Evolutionary conservation across 305 asterid species (phyloP).

Genomic region (Fraxinus nigra): DNA sequence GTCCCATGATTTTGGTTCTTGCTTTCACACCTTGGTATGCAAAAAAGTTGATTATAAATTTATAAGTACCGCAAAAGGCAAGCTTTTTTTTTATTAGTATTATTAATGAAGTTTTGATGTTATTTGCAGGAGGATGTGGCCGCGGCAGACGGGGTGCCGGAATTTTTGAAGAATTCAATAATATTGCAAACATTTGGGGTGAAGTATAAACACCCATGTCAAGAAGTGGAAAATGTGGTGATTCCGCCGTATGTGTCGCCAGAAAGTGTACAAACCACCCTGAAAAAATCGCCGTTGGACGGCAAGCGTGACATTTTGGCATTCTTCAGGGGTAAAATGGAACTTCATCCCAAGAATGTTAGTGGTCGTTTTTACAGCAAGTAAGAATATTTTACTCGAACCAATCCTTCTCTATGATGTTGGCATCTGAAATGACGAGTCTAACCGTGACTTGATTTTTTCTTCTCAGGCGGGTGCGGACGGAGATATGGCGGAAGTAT

Average conservation of each 20-base stretch:
- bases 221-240: slow-evolving; percentile 68
- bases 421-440: background rate
- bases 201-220: slow-evolving; percentile 74
- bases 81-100: background rate
- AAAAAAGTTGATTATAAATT: background rate
- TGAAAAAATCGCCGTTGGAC: slow-evolving; percentile 35
- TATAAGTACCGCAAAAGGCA: background rate
- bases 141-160: slow-evolving; percentile 70
- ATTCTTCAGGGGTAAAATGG: slow-evolving; percentile 94
- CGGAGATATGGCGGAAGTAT: slow-evolving; percentile 58
- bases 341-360: slow-evolving; percentile 82
- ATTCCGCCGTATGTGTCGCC: slow-evolving; percentile 83
- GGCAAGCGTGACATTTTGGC: slow-evolving; percentile 76
- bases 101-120: background rate
- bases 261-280: slow-evolving; percentile 50
- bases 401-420: background rate
- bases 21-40: slow-evolving; percentile 74
- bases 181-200: slow-evolving; percentile 88
- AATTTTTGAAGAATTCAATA: slow-evolving; percentile 58
- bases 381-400: slow-evolving; percentile 32
- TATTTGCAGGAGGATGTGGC: slow-evolving; percentile 70
- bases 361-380: slow-evolving; percentile 93
- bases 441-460: background rate
- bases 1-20: slow-evolving; percentile 79
- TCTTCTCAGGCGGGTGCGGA: slow-evolving; percentile 55